phyloP scores from a whole-genome alignment of 495 filamentous ascomycete genomes.

The Xylaria bambusicola region DNA sequence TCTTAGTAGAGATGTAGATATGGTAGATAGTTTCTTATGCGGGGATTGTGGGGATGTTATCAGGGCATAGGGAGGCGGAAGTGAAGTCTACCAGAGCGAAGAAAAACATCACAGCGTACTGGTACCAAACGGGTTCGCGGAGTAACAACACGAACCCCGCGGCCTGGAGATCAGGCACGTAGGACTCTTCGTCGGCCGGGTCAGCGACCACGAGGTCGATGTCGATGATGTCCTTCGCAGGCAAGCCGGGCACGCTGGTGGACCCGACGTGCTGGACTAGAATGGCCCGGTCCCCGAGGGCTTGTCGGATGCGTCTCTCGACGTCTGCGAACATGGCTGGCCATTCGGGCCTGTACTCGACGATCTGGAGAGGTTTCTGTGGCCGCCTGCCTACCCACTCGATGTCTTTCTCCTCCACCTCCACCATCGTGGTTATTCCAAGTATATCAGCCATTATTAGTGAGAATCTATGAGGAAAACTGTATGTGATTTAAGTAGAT shows the following conservation, averaged over 20 bases:
- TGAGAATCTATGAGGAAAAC: not conserved
- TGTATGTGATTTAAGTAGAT: too few relatives aligned
- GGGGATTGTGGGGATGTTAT: too few relatives aligned
- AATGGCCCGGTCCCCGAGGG: constrained; percentile 31
- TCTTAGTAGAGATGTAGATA: too few relatives aligned
- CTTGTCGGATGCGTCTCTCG: constrained; percentile 32
- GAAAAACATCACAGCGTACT: constrained; percentile 9
- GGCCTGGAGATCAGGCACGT: constrained; percentile 45
- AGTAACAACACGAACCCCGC: constrained; percentile 48
- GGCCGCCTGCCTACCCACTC: constrained; percentile 28
- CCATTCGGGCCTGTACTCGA: constrained; percentile 47
- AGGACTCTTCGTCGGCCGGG: constrained; percentile 39
- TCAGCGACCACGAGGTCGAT: constrained; percentile 50
- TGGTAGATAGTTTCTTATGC: too few relatives aligned
- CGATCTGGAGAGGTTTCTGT: constrained; percentile 35
- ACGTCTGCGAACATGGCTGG: constrained; percentile 35
- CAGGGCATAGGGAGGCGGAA: too few relatives aligned
- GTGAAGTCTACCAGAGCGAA: not conserved
- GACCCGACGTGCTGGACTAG: constrained; percentile 45
- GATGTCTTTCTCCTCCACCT: not conserved
- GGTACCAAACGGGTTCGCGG: constrained; percentile 49
- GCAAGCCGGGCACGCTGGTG: constrained; percentile 52
- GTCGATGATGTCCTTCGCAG: constrained; percentile 53
- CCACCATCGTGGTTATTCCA: not conserved
- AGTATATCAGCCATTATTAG: not conserved